Evolutionary conservation across 768 basidiomycete species (phyloP), one percentile per base, ranked within the genome.

Genomic region (Pholiota conissans): DNA sequence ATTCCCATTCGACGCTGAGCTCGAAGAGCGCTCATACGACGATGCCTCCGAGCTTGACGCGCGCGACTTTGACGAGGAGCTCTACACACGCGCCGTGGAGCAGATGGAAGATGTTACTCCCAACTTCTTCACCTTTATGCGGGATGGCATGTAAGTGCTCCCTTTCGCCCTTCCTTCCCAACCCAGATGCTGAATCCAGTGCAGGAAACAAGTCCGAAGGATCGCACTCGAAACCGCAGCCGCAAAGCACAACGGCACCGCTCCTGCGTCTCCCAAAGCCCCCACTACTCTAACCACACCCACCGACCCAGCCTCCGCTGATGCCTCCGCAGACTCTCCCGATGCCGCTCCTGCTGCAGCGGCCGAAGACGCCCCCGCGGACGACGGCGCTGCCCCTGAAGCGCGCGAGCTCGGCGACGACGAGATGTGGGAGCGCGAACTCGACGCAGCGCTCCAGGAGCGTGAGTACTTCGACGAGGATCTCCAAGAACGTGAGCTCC

Each of bases 41-140:
- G 27, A n/a, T 5, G 29, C 46, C 9, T 18, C 42, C 20, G 32
- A 32, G 18, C 14, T 54, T 3, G 40, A 37, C 5, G 42, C 53
- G 16, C 53, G 53, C 29, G 53, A 54, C 20, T 24, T 45, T 3
- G 22, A 45, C 13, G 51, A 52, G 14, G 53, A 30, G 2, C 42
- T 54, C 3, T 54, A 54, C 42, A 26, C 20, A 26, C 53, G 53
- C 20, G 53, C 53, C 30, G 27, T 54, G 3, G 22, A 45, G 30
- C 28, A 54, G 30, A 28, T 54, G 29, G 53, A 54, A 22, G n/a
- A 24, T 10, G 14, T 13, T 28, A 32, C 37, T 20, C 35, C 52
- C 0, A 46, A 42, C 28, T 54, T 54, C 53, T 46, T 46, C 20
- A 45, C 42, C 42, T 54, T 54, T 20, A 54, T 54, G 40, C 27